These are phyloP conservation scores for Ormosia emarginata DNA, from an alignment of 306 rosid genomes.

Conservation along the genomic window DNA sequence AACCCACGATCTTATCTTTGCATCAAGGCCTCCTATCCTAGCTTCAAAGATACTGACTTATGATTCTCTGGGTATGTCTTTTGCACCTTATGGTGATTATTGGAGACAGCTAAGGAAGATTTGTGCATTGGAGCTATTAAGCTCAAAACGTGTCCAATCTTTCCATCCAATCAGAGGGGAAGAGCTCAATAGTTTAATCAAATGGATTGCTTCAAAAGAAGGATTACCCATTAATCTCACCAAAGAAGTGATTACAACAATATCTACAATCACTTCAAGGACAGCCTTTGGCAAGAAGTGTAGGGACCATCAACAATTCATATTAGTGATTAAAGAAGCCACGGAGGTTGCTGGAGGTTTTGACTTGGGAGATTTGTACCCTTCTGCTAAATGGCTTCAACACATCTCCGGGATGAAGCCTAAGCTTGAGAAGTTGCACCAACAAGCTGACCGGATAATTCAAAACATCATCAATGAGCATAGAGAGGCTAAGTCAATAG, in stretches of 20 bases:
- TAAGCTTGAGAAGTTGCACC: constrained; percentile 34
- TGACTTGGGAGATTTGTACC: constrained; percentile 35
- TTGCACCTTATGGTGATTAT: constrained; percentile 36
- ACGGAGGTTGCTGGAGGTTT: constrained; percentile 21
- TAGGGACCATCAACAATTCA: not conserved
- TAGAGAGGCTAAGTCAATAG: not conserved
- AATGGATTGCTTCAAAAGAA: constrained; percentile 8
- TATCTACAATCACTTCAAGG: constrained; percentile 12
- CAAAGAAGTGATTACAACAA: not conserved
- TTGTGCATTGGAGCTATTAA: constrained; percentile 28
- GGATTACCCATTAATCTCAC: constrained; percentile 30
- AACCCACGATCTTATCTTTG: constrained; percentile 32
- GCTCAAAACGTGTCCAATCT: constrained; percentile 25
- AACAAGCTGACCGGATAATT: not conserved
- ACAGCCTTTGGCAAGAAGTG: constrained; percentile 32
- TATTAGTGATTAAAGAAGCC: not conserved
- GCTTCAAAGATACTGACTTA: constrained; percentile 17
- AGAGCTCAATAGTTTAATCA: constrained; percentile 16
- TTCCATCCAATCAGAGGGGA: constrained; percentile 26
- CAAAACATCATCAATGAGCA: constrained; percentile 13
- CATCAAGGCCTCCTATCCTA: constrained; percentile 29
- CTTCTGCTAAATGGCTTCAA: constrained; percentile 37
- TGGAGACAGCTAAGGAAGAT: constrained; percentile 31
- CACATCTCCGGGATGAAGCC: constrained; percentile 7
- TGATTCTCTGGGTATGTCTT: not conserved